Evolutionary conservation across 768 basidiomycete species (phyloP).

Genomic region (Artomyces pyxidatus): DNA sequence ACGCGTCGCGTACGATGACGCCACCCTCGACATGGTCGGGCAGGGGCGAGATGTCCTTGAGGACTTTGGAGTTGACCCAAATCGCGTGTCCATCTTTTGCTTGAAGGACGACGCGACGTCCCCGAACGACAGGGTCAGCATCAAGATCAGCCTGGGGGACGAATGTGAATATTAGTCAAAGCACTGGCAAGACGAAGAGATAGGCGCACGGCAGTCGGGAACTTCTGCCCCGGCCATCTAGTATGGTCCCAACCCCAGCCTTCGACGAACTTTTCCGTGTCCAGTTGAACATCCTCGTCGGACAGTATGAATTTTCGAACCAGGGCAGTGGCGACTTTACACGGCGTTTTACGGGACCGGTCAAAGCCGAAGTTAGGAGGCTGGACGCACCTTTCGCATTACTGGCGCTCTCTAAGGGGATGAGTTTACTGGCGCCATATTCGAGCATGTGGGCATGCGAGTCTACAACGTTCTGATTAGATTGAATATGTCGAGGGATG

Average conservation of each 20-base stretch:
- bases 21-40: constrained; percentile 75
- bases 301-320: constrained; percentile 53
- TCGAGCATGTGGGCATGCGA: constrained; percentile 75
- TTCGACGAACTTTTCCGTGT: constrained; percentile 56
- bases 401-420: constrained; percentile 56
- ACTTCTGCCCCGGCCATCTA: constrained; percentile 47
- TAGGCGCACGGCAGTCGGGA: constrained; percentile 61
- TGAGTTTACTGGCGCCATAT: constrained; percentile 59
- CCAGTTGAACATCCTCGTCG: constrained; percentile 45
- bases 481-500: constrained; percentile 6
- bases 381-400: constrained; percentile 45
- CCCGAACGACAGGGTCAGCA: constrained; percentile 54
- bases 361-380: background rate
- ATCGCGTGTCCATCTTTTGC: constrained; percentile 86
- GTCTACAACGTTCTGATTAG: constrained; percentile 35
- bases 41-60: constrained; percentile 51
- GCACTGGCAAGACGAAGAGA: background rate
- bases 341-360: background rate
- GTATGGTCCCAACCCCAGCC: constrained; percentile 95
- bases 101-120: constrained; percentile 67
- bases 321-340: constrained; percentile 51
- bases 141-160: constrained; percentile 59
- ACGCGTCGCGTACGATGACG: constrained; percentile 58
- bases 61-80: constrained; percentile 68
- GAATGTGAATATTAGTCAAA: background rate